Conservation (phyloP, 352 stramenopile genomes). For the Phytophthora pistaciae region DNA sequence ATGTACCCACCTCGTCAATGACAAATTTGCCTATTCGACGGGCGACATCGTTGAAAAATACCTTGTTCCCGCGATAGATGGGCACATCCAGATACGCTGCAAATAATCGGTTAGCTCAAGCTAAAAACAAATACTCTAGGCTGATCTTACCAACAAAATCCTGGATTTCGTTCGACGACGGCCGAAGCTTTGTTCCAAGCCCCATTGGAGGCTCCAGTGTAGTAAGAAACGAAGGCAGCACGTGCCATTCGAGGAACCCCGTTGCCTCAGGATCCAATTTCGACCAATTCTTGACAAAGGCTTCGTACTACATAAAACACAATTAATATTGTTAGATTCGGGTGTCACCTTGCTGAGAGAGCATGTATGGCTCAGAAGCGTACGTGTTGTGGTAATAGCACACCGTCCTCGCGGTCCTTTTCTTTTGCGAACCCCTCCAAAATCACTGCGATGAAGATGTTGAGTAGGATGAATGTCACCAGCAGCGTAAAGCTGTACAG, state of each 20-base stretch:
- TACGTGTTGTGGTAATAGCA: slow-evolving; percentile 70
- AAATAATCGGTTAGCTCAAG: background rate
- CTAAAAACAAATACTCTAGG: background rate
- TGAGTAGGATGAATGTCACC: slow-evolving; percentile 91
- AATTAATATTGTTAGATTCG: background rate
- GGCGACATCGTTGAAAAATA: slow-evolving; percentile 76
- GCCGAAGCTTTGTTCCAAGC: slow-evolving; percentile 48
- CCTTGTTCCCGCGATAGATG: slow-evolving; percentile 66
- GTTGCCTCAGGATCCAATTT: slow-evolving; percentile 88
- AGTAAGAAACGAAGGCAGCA: slow-evolving; percentile 70
- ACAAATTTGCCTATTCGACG: slow-evolving; percentile 66
- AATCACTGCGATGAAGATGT: slow-evolving; percentile 94
- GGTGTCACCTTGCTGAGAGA: background rate
- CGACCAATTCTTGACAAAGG: slow-evolving; percentile 81
- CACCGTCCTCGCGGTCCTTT: slow-evolving; percentile 68
- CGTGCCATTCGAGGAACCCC: slow-evolving; percentile 79
- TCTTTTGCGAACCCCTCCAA: slow-evolving; percentile 90
- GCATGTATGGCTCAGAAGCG: slow-evolving; percentile 2
- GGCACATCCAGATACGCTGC: slow-evolving; percentile 62
- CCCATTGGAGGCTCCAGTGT: slow-evolving; percentile 76
- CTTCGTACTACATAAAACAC: slow-evolving; percentile 63
- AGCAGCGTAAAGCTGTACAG: slow-evolving; percentile 92
- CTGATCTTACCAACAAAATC: slow-evolving; percentile 59
- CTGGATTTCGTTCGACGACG: slow-evolving; percentile 53
- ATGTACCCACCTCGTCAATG: slow-evolving; percentile 52